Evolutionary conservation across 345 rosid genomes (phyloP), one percentile per base, ranked within the genome.

Genomic region (Clausena lansium): DNA sequence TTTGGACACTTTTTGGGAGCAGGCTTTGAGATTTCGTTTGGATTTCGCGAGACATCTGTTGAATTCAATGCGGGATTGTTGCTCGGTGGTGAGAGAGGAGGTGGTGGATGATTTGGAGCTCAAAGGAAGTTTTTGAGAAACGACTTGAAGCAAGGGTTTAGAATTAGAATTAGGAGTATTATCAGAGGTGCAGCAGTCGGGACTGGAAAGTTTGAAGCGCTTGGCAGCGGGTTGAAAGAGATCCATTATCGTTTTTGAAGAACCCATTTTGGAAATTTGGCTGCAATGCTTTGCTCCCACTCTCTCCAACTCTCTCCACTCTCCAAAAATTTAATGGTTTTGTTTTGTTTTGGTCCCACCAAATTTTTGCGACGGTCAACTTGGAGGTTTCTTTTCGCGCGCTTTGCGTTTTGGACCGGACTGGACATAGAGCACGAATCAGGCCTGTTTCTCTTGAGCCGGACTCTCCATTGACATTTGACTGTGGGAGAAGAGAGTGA

Each of bases 151-250:
- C 57, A 52, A 52, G 20, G 57, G 57, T 19, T 52, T 5, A 52
- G 57, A 15, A 52, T 52, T 5, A 52, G 57, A 15, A 52, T 15
- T 17, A 52, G 57, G 20, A 5, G 57, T 52, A 52, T n/a, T 25
- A 24, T 76, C 73, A 20, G 89, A 57, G 67, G 85, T 35, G 19
- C 5, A 45, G 50, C 47, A 41, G 47, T 41, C 4, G 47, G 47
- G 15, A 41, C 85, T 24, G 33, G 86, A 84, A 71, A 79, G 67
- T 76, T 91, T 91, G 71, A 78, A 85, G 76, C 98, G 98, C 88
- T 95, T 93, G 7, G 93, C 81, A 2, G 98, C 81, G 1, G 98
- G 93, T 78, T 83, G 90, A 58, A 91, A 92, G 84, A 87, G 69
- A 30, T 95, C 95, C 82, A 72, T 86, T 76, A 93, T 84, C 79